phyloP scores from a whole-genome alignment of 2,329 filamentous ascomycete genomes.

The Penicillium sp. region DNA sequence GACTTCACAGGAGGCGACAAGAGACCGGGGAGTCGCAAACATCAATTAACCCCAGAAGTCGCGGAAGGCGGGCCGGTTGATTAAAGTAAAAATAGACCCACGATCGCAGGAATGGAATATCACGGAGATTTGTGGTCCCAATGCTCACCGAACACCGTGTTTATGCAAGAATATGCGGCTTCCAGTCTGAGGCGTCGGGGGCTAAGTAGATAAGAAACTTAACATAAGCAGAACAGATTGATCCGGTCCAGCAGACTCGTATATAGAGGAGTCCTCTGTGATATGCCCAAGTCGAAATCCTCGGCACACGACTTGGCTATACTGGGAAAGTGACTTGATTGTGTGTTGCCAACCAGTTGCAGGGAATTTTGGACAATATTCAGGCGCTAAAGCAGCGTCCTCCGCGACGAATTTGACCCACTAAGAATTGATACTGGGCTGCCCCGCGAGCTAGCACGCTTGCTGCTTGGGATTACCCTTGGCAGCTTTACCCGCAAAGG shows the following conservation, averaged over 20 bases:
- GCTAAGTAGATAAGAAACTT: not conserved
- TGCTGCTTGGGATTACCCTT: not conserved
- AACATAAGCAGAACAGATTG: not conserved
- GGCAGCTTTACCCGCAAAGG: not conserved
- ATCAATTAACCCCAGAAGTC: slow-evolving; percentile 9
- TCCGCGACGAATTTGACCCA: slow-evolving; percentile 25
- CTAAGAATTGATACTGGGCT: slow-evolving; percentile 7
- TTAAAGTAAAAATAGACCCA: not conserved
- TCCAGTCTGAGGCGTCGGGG: not conserved
- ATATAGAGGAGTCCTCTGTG: not conserved
- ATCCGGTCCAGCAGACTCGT: not conserved
- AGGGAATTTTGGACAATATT: slow-evolving; percentile 20
- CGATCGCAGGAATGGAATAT: not conserved
- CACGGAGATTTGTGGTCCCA: not conserved
- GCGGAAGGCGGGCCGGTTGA: slow-evolving; percentile 15
- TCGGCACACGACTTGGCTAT: slow-evolving; percentile 17
- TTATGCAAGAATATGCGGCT: not conserved
- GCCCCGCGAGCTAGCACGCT: slow-evolving; percentile 5
- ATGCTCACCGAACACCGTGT: not conserved
- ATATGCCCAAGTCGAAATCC: not conserved
- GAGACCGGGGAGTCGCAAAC: slow-evolving; percentile 6
- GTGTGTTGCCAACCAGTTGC: slow-evolving; percentile 17
- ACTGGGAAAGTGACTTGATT: slow-evolving; percentile 21
- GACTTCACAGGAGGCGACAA: slow-evolving; percentile 15
- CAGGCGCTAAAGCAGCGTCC: slow-evolving; percentile 21